These are phyloP conservation scores for Ophiostoma sp. DNA, from an alignment of 2,329 filamentous ascomycete species.

Conservation along the genomic window DNA sequence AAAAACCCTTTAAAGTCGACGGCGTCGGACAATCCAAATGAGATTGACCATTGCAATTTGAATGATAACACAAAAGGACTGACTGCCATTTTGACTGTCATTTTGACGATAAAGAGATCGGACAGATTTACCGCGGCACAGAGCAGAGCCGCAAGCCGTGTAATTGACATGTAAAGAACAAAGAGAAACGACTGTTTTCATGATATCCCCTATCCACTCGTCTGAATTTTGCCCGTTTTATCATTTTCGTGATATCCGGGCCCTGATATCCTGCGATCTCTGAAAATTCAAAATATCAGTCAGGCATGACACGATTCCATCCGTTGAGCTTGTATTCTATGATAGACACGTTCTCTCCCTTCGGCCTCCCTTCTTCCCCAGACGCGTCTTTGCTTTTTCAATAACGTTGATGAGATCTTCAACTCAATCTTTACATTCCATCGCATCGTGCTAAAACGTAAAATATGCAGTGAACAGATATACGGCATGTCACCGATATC, in stretches of 20 bases:
- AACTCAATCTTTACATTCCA: neutral
- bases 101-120: neutral
- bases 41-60: neutral
- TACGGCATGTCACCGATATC: neutral
- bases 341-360: neutral
- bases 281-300: neutral
- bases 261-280: neutral
- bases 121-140: neutral
- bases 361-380: neutral
- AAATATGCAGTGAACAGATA: neutral
- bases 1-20: neutral
- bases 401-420: neutral
- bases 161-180: neutral
- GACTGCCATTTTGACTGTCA: neutral
- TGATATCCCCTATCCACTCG: neutral
- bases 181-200: neutral
- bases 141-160: neutral
- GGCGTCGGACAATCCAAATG: neutral
- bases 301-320: neutral
- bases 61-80: neutral
- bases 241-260: neutral
- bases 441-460: neutral
- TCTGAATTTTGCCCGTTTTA: neutral
- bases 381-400: neutral
- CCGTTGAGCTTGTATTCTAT: neutral